Evolutionary conservation across 495 filamentous ascomycete genomes (phyloP).

Genomic region (Xylaria cubensis): DNA sequence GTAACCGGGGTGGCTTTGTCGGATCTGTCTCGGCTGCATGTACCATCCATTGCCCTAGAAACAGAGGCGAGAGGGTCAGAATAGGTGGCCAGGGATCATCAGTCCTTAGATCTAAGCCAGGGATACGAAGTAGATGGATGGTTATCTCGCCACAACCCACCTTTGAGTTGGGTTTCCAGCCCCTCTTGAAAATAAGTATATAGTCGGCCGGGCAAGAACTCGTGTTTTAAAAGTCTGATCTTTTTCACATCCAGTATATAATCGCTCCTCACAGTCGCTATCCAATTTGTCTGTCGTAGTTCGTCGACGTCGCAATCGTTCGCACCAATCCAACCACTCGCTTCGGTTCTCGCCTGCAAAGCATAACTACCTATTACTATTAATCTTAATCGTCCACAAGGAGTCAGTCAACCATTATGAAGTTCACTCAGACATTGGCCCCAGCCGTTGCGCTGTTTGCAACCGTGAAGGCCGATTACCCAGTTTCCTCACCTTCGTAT

Average conservation of each 20-base stretch:
- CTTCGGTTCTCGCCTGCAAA: constrained; percentile 31
- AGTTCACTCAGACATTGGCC: constrained; percentile 44
- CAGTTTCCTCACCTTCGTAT: constrained; percentile 24
- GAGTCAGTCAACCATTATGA: constrained; percentile 42
- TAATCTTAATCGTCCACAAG: constrained; percentile 29
- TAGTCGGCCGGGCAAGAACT: constrained; percentile 32
- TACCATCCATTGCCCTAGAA: constrained; percentile 19
- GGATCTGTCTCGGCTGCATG: constrained; percentile 8
- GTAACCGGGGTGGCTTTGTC: constrained; percentile 12
- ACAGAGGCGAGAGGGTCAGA: background rate
- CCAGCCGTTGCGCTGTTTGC: constrained; percentile 45
- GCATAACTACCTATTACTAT: constrained; percentile 18
- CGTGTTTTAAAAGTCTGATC: constrained; percentile 22
- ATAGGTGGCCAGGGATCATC: constrained; percentile 1
- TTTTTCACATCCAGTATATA: constrained; percentile 32
- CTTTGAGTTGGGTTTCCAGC: background rate
- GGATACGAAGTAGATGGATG: background rate
- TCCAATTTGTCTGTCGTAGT: constrained; percentile 29
- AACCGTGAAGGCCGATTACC: constrained; percentile 37
- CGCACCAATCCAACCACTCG: constrained; percentile 33
- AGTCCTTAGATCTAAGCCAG: constrained; percentile 13
- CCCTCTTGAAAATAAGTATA: constrained; percentile 28
- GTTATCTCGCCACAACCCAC: constrained; percentile 6
- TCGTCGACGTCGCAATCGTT: constrained; percentile 39
- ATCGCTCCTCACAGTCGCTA: constrained; percentile 40